A percentile compares a stretch with the other conserved stretches of the same genome.
phyloP scores from a whole-genome alignment of 768 basidiomycete species.

The Boletus tylopilopsis region DNA sequence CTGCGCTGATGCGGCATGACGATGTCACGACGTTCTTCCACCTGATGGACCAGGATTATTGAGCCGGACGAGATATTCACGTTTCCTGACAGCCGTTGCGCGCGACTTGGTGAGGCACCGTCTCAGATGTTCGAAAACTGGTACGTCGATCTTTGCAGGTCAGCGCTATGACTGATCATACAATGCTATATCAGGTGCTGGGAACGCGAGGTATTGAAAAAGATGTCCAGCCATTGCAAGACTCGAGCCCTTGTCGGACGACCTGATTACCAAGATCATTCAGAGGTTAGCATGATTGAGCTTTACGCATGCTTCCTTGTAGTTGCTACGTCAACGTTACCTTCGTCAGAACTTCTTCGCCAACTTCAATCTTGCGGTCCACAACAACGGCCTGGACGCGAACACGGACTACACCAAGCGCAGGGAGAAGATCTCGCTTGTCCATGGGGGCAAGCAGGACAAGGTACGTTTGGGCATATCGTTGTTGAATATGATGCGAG shows the following conservation, averaged over 20 bases:
- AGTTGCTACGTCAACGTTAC: constrained; percentile 81
- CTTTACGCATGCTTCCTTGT: not conserved
- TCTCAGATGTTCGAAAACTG: constrained; percentile 95
- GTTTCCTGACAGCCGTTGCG: constrained; percentile 80
- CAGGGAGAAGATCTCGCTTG: constrained; percentile 72
- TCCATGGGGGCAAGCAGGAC: constrained; percentile 49
- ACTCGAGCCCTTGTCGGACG: constrained; percentile 65
- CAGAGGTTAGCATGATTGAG: constrained; percentile 48
- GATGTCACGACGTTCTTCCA: constrained; percentile 92
- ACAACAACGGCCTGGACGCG: constrained; percentile 42
- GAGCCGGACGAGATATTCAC: constrained; percentile 62
- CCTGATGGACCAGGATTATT: constrained; percentile 80
- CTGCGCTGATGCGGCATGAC: constrained; percentile 80
- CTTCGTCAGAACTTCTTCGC: constrained; percentile 71
- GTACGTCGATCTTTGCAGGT: constrained; percentile 32
- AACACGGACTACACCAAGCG: constrained; percentile 67
- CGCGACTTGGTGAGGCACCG: constrained; percentile 87
- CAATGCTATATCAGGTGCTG: constrained; percentile 53
- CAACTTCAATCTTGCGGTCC: constrained; percentile 23
- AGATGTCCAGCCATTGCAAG: constrained; percentile 80
- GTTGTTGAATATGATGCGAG: constrained; percentile 68
- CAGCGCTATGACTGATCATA: too few species aligned
- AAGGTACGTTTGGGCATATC: constrained; percentile 74
- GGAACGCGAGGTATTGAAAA: constrained; percentile 71
- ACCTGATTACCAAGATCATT: constrained; percentile 72